phyloP scores from a whole-genome alignment of 2,329 filamentous ascomycete species.

The Penicillium olsonii region DNA sequence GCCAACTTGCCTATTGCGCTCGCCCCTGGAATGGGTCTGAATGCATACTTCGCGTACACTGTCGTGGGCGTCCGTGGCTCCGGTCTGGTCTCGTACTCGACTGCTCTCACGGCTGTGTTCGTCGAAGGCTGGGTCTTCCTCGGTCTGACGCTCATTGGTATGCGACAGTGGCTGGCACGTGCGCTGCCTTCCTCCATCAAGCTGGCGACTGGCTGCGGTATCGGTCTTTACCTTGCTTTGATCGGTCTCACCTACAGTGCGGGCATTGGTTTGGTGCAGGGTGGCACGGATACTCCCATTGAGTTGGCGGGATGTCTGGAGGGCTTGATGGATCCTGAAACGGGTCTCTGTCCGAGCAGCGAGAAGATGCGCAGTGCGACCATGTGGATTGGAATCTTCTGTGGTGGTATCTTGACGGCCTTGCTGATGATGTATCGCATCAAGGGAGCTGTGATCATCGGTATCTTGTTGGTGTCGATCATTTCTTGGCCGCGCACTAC shows the following conservation, averaged over 20 bases:
- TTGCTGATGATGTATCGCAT: conserved; percentile 82
- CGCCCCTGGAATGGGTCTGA: conserved; percentile 77
- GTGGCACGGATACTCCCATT: conserved; percentile 67
- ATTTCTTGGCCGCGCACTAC: conserved; percentile 84
- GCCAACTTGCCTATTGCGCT: conserved; percentile 77
- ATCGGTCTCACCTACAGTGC: conserved; percentile 73
- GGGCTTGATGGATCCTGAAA: conserved; percentile 20
- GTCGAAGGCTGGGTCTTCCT: conserved; percentile 87
- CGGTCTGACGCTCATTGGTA: conserved; percentile 72
- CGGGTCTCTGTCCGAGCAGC: conserved; percentile 62
- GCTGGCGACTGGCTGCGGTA: conserved; percentile 80
- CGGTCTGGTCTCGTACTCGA: conserved; percentile 70
- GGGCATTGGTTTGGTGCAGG: conserved; percentile 77
- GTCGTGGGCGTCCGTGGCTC: conserved; percentile 76
- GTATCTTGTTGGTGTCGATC: conserved; percentile 80
- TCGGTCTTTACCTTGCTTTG: conserved; percentile 73
- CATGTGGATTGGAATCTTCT: conserved; percentile 89
- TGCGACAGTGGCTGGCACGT: conserved; percentile 85
- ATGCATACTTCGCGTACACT: conserved; percentile 83
- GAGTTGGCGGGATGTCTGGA: conserved; percentile 73
- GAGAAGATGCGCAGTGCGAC: conserved; percentile 80
- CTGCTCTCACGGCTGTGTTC: conserved; percentile 83
- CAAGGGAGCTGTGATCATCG: conserved; percentile 82
- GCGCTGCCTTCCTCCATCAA: conserved; percentile 84
- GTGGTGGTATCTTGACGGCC: conserved; percentile 76